Evolutionary conservation across 768 basidiomycete genomes (phyloP), one percentile per base, ranked within the genome.

Genomic region (Dacryopinax primogenitus): DNA sequence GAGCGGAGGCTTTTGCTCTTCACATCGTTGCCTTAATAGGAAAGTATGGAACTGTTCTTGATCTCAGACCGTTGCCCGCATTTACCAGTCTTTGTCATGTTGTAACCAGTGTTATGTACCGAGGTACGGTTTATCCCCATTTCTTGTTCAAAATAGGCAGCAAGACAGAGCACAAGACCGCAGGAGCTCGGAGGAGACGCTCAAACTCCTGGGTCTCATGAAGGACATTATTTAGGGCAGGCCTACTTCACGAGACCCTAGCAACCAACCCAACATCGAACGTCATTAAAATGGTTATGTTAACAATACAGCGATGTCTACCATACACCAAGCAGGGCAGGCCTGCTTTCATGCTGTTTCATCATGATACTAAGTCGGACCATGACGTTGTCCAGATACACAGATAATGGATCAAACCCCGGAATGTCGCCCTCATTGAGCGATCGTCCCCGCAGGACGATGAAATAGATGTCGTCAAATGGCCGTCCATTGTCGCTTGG

Each of bases 311-410:
- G 16, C 23, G 23, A 44, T 18, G 18, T 18, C 41, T 58, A 58
- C 51, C 51, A 58, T 23, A 30, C 21, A 21, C 51, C 51, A 28
- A 58, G 30, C 30, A 58, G 11, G 9, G 21, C 51, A 28, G 51
- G 51, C 18, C 26, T 58, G 30, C 30, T 58, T 58, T 23, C 23
- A 18, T 28, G 30, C 30, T 58, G 51, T 15, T 58, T 58, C 21
- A 58, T 15, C 51, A 58, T 58, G 51, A 58, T 58, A 2, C 51
- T 23, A 9, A 58, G 18, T 2, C 51, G 51, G 11, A 58, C 26
- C 51, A 58, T 58, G 30, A 58, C 51, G 30, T 58, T 58, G 51
- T 58, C 51, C 13, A 58, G 30, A 21, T 58, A 58, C 15, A 32
- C 15, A 30, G 51, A 58, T 21, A 58, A 30, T 30, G 51, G 51